Conservation (phyloP, 2,329 filamentous ascomycete genomes). For the Ascochyta koolunga region DNA sequence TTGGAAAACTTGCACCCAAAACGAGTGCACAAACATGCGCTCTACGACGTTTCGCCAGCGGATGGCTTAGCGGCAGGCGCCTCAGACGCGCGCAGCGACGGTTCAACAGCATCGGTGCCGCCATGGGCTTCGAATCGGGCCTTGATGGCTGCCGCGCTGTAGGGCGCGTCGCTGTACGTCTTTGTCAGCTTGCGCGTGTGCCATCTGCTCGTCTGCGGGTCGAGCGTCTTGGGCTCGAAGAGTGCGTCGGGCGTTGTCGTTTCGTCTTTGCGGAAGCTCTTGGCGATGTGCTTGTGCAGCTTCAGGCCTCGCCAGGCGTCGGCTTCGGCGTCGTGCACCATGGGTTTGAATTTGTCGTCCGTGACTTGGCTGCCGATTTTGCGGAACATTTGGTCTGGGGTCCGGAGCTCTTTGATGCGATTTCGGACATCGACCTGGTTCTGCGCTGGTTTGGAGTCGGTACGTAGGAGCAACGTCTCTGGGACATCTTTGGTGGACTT, state of each 20-base stretch:
- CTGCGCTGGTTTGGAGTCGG: background rate
- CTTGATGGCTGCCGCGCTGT: background rate
- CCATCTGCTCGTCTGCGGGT: slow-evolving; percentile 1
- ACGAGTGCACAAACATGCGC: no score
- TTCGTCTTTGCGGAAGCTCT: background rate
- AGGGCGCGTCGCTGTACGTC: background rate
- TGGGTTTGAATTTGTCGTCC: background rate
- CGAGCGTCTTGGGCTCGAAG: background rate
- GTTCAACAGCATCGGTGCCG: no score
- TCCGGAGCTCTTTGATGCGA: slow-evolving; percentile 1
- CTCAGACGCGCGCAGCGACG: no score
- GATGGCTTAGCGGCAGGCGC: no score
- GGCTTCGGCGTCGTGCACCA: background rate
- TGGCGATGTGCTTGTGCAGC: slow-evolving; percentile 13
- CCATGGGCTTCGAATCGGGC: background rate
- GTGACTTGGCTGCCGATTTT: background rate
- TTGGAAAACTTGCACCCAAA: no score
- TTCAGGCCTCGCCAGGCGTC: background rate
- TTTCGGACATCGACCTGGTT: background rate
- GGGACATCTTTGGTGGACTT: slow-evolving; percentile 3
- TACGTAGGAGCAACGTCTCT: background rate
- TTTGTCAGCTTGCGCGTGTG: background rate
- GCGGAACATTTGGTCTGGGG: slow-evolving; percentile 6
- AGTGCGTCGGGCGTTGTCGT: background rate
- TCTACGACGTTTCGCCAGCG: no score